These are phyloP conservation scores for Colletotrichum musae DNA, from an alignment of 2,329 filamentous ascomycete species.

Conservation along the genomic window DNA sequence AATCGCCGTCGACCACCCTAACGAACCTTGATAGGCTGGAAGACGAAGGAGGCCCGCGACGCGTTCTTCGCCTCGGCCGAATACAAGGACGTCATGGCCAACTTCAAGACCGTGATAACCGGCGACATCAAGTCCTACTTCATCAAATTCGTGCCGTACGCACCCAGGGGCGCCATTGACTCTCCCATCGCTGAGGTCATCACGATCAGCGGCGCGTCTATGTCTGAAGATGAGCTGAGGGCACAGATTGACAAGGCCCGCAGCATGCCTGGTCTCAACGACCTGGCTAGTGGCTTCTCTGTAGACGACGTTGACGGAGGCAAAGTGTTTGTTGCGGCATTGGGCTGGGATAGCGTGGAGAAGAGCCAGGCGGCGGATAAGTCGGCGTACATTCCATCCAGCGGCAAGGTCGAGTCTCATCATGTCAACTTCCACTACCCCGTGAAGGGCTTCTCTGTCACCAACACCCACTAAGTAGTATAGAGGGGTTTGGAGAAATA, in stretches of 20 bases:
- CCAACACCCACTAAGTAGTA: constrained; percentile 26
- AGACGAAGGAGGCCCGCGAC: constrained; percentile 28
- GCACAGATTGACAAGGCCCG: constrained; percentile 28
- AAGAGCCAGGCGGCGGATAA: constrained; percentile 34
- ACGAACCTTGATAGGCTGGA: constrained; percentile 26
- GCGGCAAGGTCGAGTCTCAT: constrained; percentile 25
- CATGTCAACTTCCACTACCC: constrained; percentile 38
- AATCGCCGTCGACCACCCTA: too few species aligned
- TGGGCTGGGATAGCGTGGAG: constrained; percentile 36
- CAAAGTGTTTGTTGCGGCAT: constrained; percentile 31
- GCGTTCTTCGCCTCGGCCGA: constrained; percentile 29
- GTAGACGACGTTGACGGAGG: constrained; percentile 14
- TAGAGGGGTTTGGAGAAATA: constrained; percentile 2
- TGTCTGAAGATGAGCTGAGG: constrained; percentile 29
- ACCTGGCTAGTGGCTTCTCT: constrained; percentile 27
- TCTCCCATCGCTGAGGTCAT: constrained; percentile 35
- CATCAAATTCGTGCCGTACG: constrained; percentile 36
- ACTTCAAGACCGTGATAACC: constrained; percentile 22
- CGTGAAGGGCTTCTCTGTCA: constrained; percentile 34
- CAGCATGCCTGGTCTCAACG: constrained; percentile 23
- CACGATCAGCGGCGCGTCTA: constrained; percentile 18
- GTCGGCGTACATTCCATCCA: constrained; percentile 24
- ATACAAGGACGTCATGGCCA: constrained; percentile 7
- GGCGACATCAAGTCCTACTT: constrained; percentile 29
- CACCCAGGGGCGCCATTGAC: constrained; percentile 33